phyloP scores from a whole-genome alignment of 768 basidiomycete genomes.

The Mrakia gelida region DNA sequence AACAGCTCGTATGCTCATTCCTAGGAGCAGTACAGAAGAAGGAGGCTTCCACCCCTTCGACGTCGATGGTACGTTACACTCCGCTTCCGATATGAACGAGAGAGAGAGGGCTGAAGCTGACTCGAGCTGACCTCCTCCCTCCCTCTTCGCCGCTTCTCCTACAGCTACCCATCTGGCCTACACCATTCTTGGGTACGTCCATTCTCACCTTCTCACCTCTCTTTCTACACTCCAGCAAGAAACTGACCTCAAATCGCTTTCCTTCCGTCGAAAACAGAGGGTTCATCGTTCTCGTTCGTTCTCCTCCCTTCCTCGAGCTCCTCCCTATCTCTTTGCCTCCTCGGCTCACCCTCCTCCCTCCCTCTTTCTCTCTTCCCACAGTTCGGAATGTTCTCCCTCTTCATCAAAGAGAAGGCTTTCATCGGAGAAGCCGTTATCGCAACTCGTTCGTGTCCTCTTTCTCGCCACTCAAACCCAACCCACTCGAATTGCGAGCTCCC shows the following conservation, averaged over 20 bases:
- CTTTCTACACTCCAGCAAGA: background rate
- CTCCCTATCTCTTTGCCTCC: background rate
- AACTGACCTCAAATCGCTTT: conserved; percentile 35
- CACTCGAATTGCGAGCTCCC: background rate
- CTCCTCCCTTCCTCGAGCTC: background rate
- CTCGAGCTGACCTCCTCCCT: background rate
- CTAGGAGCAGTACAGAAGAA: background rate
- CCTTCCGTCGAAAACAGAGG: conserved; percentile 41
- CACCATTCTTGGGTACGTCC: conserved; percentile 59
- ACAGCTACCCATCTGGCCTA: conserved; percentile 62
- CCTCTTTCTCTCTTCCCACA: conserved; percentile 40
- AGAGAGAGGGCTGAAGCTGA: background rate
- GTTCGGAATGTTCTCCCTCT: conserved; percentile 93
- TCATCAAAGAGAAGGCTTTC: conserved; percentile 86
- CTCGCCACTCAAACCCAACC: conserved; percentile 20
- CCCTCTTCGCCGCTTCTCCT: background rate
- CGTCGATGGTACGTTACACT: conserved; percentile 17
- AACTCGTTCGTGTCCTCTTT: conserved; percentile 83
- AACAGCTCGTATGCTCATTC: too few relatives aligned
- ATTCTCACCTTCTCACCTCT: conserved; percentile 32
- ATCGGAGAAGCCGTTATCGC: conserved; percentile 97
- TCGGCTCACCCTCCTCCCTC: background rate
- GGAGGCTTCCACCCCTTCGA: conserved; percentile 29
- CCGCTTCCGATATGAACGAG: background rate
- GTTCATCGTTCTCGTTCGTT: conserved; percentile 68